These are phyloP conservation scores for Dothiorella sarmentorum DNA, from an alignment of 2,329 filamentous ascomycete genomes.

Conservation along the genomic window DNA sequence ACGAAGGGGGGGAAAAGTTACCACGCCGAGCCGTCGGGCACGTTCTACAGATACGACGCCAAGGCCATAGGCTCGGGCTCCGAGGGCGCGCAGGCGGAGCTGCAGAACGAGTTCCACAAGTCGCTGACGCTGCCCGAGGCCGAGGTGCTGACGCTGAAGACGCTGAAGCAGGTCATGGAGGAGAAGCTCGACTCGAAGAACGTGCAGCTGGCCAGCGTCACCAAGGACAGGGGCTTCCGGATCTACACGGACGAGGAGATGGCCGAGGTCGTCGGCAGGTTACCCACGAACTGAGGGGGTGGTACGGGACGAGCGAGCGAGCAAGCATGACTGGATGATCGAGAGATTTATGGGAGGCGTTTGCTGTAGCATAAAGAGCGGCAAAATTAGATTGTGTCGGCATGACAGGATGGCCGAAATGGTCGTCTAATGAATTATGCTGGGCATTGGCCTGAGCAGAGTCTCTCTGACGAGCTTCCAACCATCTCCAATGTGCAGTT, in stretches of 20 bases:
- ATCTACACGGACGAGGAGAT: conserved; percentile 99
- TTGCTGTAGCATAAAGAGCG: conserved; percentile 20
- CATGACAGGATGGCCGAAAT: background rate
- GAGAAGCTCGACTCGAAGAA: conserved; percentile 99
- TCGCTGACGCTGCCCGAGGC: conserved; percentile 90
- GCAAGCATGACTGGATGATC: background rate
- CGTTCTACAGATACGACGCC: conserved; percentile 98
- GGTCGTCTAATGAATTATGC: background rate
- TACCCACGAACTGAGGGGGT: conserved; percentile 50
- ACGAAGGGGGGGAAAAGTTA: conserved; percentile 65
- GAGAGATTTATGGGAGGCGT: too few species aligned
- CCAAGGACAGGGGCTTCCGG: conserved; percentile 94
- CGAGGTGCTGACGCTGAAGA: conserved; percentile 94
- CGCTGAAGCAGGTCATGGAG: conserved; percentile 99
- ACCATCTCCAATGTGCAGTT: too few species aligned
- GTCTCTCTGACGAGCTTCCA: too few species aligned
- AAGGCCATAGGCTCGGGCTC: conserved; percentile 98
- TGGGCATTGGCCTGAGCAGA: background rate
- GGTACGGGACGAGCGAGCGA: too few species aligned
- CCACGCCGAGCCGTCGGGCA: conserved; percentile 95
- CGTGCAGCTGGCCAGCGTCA: conserved; percentile 95
- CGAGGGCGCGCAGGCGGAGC: conserved; percentile 93
- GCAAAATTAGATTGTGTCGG: conserved; percentile 9
- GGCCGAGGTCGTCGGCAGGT: conserved; percentile 82
- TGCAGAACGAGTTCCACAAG: conserved; percentile 99